Percentiles rank a stretch among this genome's conserved stretches.
Conservation (phyloP, 23 red algal species). For the Gracilaria domingensis region DNA sequence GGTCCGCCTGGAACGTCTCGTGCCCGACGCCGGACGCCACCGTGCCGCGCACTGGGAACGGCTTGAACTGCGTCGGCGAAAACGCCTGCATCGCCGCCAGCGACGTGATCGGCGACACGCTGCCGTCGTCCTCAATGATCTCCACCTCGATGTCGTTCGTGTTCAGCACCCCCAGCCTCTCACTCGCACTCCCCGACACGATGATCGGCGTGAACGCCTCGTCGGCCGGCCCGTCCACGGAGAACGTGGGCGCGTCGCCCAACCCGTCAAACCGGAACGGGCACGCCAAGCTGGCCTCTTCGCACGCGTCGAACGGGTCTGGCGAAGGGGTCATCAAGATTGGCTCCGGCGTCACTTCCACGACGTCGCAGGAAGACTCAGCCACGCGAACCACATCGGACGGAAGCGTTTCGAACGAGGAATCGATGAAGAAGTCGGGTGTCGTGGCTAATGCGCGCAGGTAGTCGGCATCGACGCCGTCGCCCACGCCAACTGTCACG, state of each 20-base stretch:
- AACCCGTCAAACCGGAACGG: not conserved
- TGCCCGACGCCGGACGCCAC: not conserved
- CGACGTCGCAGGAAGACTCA: slow-evolving; percentile 21
- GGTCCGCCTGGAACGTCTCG: slow-evolving; percentile 17
- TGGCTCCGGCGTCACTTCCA: not conserved
- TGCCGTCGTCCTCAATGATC: slow-evolving; percentile 1
- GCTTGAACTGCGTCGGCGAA: slow-evolving; percentile 24
- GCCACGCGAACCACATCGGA: slow-evolving; percentile 14
- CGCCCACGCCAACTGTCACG: slow-evolving; percentile 14
- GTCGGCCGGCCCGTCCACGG: not conserved
- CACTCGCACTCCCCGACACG: not conserved
- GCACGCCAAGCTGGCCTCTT: not conserved
- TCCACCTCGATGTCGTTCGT: not conserved
- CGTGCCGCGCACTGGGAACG: not conserved
- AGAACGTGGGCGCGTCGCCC: not conserved
- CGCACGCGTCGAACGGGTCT: not conserved
- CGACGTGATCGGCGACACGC: not conserved
- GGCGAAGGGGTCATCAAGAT: not conserved
- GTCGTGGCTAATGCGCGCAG: not conserved
- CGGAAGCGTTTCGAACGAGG: not conserved
- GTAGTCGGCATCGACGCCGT: not conserved
- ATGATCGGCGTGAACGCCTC: slow-evolving; percentile 10
- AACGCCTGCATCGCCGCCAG: not conserved
- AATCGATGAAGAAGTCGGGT: slow-evolving; percentile 7
- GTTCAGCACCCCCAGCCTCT: slow-evolving; percentile 8